Evolutionary conservation across 805 yeast species (phyloP).

Genomic region (Phaffomyces opuntiae): DNA sequence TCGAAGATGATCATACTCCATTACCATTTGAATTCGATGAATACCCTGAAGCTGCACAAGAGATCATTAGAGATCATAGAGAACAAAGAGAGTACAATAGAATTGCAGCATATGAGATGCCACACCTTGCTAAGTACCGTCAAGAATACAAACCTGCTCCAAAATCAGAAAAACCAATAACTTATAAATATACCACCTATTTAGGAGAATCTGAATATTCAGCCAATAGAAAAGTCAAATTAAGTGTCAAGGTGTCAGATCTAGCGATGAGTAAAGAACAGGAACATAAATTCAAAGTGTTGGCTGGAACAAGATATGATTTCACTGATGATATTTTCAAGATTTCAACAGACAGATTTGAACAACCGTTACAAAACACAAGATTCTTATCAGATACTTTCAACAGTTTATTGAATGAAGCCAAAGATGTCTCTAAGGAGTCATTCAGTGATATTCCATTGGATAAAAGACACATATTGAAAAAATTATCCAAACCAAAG

Average conservation of each 20-base stretch:
- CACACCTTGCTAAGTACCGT: constrained; percentile 70
- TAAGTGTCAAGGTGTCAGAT: constrained; percentile 46
- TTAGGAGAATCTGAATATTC: constrained; percentile 55
- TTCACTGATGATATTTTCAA: constrained; percentile 49
- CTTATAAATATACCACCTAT: constrained; percentile 66
- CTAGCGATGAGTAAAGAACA: constrained; percentile 45
- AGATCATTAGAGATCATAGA: constrained; percentile 63
- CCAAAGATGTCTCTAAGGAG: constrained; percentile 52
- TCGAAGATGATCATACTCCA: constrained; percentile 31
- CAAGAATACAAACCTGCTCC: constrained; percentile 53
- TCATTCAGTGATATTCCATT: constrained; percentile 73
- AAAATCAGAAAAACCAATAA: constrained; percentile 39
- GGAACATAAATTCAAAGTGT: constrained; percentile 67
- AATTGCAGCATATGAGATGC: constrained; percentile 88
- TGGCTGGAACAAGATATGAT: constrained; percentile 76
- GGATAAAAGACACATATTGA: constrained; percentile 62
- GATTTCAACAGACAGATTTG: constrained; percentile 57
- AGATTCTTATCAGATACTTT: constrained; percentile 60
- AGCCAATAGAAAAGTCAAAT: constrained; percentile 61
- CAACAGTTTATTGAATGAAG: constrained; percentile 51
- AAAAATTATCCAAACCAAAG: constrained; percentile 34
- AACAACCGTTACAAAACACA: constrained; percentile 83
- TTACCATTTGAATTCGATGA: constrained; percentile 54
- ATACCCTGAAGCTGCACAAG: constrained; percentile 64
- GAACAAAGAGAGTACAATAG: constrained; percentile 71